Base-by-base conservation (phyloP, 2,329 filamentous ascomycete genomes). In the Calycina herbarum region DNA sequence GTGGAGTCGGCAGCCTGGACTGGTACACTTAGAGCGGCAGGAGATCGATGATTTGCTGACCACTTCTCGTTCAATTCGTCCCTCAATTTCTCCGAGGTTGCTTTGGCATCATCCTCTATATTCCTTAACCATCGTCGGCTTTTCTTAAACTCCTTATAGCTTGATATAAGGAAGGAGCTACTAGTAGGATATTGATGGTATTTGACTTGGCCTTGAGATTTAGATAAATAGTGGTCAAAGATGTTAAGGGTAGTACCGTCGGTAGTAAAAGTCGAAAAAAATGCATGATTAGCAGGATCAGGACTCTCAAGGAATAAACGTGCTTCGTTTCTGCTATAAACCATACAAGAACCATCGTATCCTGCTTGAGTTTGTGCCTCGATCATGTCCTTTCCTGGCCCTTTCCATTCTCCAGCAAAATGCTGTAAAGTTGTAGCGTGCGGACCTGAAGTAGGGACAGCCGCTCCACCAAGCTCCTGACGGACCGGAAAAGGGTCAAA, bases 261-360 rank as follows among this genome's bases (percentile, higher is more conserved):
- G 35, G 65, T 68, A 65, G 69, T 66, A 40, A 70, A 70, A 59
- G 68, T 71, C 33, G n/a, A 38, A 51, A 70, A 61, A 61, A 31
- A 58, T 57, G 67, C 60, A 64, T 62, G 42, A 24, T 62, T 59
- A 29, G 61, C 17, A 64, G 64, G 66, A 61, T 71, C 68, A 58
- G 63, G 67, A 17, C 42, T 65, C 4, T 63, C 24, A n/a, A 70
- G 61, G 48, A 64, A 68, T 58, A 51, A 66, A 65, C 29, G 62
- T 58, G 68, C 69, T 63, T 67, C 8, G 65, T 69, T 68, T 63
- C 67, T 66, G 45, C 59, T 62, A 59, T 71, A 68, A 63, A 69
- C 68, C 62, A 70, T 63, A 61, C 57, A 66, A 35, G 69, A 67
- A 61, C 68, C 65, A 66, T 69, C 67, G 45, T 71, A 71, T 48